phyloP scores from a whole-genome alignment of 2,329 filamentous ascomycete genomes.

The Clonostachys solani region DNA sequence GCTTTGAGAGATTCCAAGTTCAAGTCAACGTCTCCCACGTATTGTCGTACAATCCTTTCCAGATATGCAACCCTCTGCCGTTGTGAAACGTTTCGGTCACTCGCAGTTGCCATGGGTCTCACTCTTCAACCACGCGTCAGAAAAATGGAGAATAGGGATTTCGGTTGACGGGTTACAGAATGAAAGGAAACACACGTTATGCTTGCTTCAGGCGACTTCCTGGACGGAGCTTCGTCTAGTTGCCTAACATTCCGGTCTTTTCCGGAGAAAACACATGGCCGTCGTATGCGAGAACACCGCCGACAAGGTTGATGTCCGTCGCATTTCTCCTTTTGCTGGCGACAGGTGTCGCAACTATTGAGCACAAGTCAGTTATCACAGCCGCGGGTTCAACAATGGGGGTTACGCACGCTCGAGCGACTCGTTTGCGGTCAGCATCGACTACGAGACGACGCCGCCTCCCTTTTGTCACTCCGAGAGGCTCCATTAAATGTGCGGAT shows the following conservation, averaged over 20 bases:
- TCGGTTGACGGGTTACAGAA: neutral
- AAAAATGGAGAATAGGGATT: neutral
- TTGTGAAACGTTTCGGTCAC: slow-evolving; percentile 2
- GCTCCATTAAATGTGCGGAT: no score
- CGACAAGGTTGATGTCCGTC: slow-evolving; percentile 50
- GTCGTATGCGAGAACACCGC: slow-evolving; percentile 43
- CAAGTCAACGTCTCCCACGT: slow-evolving; percentile 28
- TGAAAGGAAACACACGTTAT: slow-evolving; percentile 1
- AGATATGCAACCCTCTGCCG: slow-evolving; percentile 15
- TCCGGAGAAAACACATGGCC: slow-evolving; percentile 40
- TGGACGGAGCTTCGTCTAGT: slow-evolving; percentile 4
- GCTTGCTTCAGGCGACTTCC: slow-evolving; percentile 15
- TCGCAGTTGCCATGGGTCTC: neutral
- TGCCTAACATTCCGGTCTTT: slow-evolving; percentile 11
- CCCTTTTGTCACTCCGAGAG: no score
- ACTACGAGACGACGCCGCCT: slow-evolving; percentile 7
- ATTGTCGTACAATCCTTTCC: slow-evolving; percentile 42
- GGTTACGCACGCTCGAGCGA: slow-evolving; percentile 14
- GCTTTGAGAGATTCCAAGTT: no score
- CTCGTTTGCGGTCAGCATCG: slow-evolving; percentile 18
- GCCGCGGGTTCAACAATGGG: neutral
- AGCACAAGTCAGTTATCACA: neutral
- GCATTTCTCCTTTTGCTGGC: slow-evolving; percentile 51
- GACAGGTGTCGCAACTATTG: slow-evolving; percentile 46
- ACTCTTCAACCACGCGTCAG: neutral